Conservation (phyloP, 257 asterid genomes). For the Forsythia viridissima region DNA sequence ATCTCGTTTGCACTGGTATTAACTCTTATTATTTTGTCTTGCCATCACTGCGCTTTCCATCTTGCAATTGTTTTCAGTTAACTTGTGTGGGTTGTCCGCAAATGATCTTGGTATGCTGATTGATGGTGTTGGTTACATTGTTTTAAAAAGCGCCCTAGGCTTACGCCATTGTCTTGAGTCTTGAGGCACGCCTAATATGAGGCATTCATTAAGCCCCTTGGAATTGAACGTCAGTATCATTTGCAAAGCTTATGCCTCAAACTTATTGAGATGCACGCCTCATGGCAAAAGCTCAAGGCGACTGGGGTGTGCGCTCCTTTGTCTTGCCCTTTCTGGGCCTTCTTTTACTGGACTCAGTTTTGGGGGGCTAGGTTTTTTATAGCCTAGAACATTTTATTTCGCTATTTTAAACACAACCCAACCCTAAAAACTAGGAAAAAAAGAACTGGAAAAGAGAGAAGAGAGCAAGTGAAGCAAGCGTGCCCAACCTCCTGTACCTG, state of each 20-base stretch:
- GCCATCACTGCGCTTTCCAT: not conserved
- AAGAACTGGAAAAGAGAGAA: not conserved
- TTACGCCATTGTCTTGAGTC: not conserved
- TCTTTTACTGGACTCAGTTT: not conserved
- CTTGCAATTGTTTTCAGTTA: slow-evolving; percentile 1
- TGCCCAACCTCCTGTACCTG: not conserved
- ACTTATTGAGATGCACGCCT: not conserved
- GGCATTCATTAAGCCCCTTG: not conserved
- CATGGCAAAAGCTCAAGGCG: not conserved
- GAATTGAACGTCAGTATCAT: not conserved
- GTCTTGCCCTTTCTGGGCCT: not conserved
- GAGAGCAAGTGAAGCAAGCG: not conserved
- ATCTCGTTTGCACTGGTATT: slow-evolving; percentile 83
- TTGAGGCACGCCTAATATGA: not conserved
- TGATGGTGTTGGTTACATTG: not conserved
- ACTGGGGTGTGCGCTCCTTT: not conserved
- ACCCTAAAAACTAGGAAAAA: not conserved
- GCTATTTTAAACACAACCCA: not conserved
- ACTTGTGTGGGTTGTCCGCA: not conserved
- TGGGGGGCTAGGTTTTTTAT: not conserved
- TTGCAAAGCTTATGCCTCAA: not conserved
- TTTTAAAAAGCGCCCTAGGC: not conserved
- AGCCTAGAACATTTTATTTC: not conserved
- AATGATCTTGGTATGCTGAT: not conserved
- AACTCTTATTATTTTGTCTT: slow-evolving; percentile 6